Percentiles rank a stretch among this genome's conserved stretches.
These are phyloP conservation scores for Zancudomyces culisetae DNA, from an alignment of 371 early-diverging fungal species.

Conservation along the genomic window DNA sequence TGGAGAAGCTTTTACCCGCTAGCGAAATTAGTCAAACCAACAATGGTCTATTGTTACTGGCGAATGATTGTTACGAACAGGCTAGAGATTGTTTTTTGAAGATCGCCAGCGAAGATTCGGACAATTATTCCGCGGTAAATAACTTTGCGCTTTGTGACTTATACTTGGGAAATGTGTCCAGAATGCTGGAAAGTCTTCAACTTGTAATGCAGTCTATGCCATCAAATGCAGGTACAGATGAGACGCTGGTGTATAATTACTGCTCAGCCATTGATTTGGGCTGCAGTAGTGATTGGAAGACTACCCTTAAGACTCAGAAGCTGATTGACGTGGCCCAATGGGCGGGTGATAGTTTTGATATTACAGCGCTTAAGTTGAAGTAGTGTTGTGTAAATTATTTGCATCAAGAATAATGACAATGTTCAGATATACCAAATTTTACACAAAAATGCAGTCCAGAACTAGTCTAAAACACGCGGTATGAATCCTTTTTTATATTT, in stretches of 20 bases:
- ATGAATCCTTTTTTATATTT: too few species aligned
- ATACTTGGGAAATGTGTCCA: constrained; percentile 17
- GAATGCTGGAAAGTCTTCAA: constrained; percentile 14
- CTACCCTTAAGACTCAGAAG: constrained; percentile 11
- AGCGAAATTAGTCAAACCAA: constrained; percentile 12
- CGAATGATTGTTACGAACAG: constrained; percentile 10
- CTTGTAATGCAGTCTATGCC: constrained; percentile 13
- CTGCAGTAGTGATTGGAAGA: constrained; percentile 10
- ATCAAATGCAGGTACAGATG: constrained; percentile 15
- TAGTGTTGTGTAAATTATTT: neutral
- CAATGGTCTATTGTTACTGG: constrained; percentile 14
- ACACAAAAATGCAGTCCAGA: too few species aligned
- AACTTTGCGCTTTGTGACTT: constrained; percentile 15
- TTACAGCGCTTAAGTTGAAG: constrained; percentile 11
- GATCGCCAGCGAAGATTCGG: constrained; percentile 1
- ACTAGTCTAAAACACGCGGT: too few species aligned
- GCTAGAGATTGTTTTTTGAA: constrained; percentile 8
- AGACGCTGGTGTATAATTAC: constrained; percentile 18
- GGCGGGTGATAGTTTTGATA: constrained; percentile 24
- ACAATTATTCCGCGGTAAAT: constrained; percentile 11
- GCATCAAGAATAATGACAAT: too few species aligned
- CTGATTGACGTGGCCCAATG: constrained; percentile 18
- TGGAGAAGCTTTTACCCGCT: constrained; percentile 3
- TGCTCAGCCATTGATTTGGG: constrained; percentile 20
- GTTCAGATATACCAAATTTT: too few species aligned